Conservation (phyloP, 106 monocot genomes). For the Phalaenopsis aphrodite region DNA sequence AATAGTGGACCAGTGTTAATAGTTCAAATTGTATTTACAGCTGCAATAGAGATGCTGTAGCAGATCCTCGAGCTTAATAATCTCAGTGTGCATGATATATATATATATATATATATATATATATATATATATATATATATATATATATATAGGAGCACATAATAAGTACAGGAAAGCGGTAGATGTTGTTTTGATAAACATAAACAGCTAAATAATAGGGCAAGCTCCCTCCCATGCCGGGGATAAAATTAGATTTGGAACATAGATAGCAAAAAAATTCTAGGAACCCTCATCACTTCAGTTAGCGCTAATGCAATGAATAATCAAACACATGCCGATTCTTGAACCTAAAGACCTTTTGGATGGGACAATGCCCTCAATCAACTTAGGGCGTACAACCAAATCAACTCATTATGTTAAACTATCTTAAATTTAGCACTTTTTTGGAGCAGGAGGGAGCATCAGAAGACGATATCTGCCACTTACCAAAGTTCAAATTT, state of each 20-base stretch:
- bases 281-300: neutral
- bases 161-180: neutral
- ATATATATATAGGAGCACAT: neutral
- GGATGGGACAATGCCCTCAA: neutral
- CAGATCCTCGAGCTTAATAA: neutral
- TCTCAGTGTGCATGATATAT: no score
- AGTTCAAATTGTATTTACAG: neutral
- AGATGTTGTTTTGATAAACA: neutral
- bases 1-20: no score
- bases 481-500: conserved; percentile 25
- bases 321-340: neutral
- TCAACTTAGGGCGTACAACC: neutral
- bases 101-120: no score
- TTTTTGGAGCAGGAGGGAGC: conserved; percentile 22
- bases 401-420: neutral
- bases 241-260: neutral
- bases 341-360: neutral
- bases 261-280: neutral
- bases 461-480: conserved; percentile 24
- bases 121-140: no score
- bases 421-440: neutral
- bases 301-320: neutral
- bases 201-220: neutral
- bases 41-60: neutral
- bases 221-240: no score